These are phyloP conservation scores for Ceratocystis papillata DNA, from an alignment of 2,329 filamentous ascomycete genomes.

Conservation along the genomic window DNA sequence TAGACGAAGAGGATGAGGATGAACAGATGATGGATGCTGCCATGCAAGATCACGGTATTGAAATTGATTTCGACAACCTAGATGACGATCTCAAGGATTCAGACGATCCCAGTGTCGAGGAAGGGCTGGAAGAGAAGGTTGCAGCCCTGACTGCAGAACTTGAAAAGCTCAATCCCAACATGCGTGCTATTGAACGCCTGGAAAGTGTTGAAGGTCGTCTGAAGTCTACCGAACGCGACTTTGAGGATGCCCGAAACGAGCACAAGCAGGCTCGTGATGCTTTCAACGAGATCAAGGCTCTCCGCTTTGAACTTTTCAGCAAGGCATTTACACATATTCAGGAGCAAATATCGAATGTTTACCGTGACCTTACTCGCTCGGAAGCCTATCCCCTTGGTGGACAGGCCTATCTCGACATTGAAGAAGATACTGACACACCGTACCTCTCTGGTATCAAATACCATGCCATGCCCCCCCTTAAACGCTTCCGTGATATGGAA, in stretches of 20 bases:
- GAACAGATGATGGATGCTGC: slow-evolving; percentile 53
- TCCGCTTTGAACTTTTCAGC: slow-evolving; percentile 84
- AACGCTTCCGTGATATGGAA: slow-evolving; percentile 98
- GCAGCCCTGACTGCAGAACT: slow-evolving; percentile 63
- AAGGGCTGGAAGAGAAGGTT: slow-evolving; percentile 67
- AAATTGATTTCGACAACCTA: slow-evolving; percentile 71
- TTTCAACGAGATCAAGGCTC: slow-evolving; percentile 71
- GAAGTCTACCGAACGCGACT: slow-evolving; percentile 76
- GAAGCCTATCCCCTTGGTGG: slow-evolving; percentile 90
- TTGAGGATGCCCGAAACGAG: slow-evolving; percentile 66
- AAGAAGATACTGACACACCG: slow-evolving; percentile 89
- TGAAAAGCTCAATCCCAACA: slow-evolving; percentile 92
- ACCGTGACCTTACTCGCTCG: slow-evolving; percentile 87
- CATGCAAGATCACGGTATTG: slow-evolving; percentile 82
- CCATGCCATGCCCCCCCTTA: slow-evolving; percentile 95
- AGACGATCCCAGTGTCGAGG: slow-evolving; percentile 59
- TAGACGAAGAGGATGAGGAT: slow-evolving; percentile 52
- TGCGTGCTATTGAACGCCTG: slow-evolving; percentile 85
- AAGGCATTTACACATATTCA: slow-evolving; percentile 91
- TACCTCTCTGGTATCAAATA: slow-evolving; percentile 96
- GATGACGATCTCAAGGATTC: slow-evolving; percentile 73
- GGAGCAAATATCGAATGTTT: slow-evolving; percentile 85
- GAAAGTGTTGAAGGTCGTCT: slow-evolving; percentile 76
- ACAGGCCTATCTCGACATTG: slow-evolving; percentile 75
- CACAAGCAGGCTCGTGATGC: slow-evolving; percentile 67